phyloP scores from a whole-genome alignment of 2,329 filamentous ascomycete species.

The Pestalotiopsis sp. region DNA sequence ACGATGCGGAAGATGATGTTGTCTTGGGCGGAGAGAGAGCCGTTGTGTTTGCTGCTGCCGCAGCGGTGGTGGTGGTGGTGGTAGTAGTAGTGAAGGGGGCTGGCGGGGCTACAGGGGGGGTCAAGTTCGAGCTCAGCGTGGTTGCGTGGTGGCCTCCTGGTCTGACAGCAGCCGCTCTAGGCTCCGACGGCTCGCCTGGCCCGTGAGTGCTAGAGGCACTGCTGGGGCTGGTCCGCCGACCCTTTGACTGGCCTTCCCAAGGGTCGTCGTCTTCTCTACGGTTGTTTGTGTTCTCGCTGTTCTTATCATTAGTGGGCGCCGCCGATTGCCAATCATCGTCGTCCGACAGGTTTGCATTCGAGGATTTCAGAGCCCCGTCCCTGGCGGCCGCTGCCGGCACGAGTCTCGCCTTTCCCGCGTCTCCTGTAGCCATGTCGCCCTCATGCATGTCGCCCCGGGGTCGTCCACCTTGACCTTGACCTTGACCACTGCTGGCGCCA shows the following conservation, averaged over 20 bases:
- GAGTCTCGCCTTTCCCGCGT: no score
- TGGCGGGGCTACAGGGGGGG: neutral
- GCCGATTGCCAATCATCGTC: no score
- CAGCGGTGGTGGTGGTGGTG: neutral
- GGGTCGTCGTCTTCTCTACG: no score
- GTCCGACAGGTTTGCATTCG: no score
- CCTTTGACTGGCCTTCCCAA: no score
- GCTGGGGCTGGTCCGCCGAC: no score
- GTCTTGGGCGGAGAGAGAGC: neutral
- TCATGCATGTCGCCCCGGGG: neutral
- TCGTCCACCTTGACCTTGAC: neutral
- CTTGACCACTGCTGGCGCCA: neutral
- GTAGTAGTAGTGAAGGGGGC: neutral
- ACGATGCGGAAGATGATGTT: neutral
- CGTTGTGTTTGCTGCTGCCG: neutral
- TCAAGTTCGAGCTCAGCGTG: neutral
- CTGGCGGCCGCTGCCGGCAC: no score
- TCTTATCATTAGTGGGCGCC: no score
- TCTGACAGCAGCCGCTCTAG: neutral
- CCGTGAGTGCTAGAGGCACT: neutral
- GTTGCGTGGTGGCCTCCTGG: neutral
- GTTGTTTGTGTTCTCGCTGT: no score
- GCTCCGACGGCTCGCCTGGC: neutral
- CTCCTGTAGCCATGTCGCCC: no score
- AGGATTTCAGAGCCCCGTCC: no score